Conservation (phyloP, 108 stramenopile genomes). For the Bacterosira constricta region DNA sequence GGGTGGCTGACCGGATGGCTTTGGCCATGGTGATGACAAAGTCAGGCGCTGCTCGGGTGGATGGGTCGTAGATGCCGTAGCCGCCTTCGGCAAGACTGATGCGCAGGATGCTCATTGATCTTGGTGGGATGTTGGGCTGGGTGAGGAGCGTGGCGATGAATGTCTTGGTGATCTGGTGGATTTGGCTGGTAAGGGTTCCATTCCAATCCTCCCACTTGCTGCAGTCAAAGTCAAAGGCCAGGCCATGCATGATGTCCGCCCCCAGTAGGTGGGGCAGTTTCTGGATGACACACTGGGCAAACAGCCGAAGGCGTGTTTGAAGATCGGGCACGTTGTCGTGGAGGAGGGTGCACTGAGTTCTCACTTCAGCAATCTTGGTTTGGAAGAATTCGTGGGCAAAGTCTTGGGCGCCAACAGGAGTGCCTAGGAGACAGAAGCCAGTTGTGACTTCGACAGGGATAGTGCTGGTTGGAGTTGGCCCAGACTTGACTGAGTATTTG, state of each 20-base stretch:
- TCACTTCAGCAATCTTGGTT: background rate
- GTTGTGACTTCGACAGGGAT: too few relatives aligned
- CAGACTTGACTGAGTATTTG: too few relatives aligned
- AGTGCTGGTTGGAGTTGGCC: too few relatives aligned
- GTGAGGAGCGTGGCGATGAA: background rate
- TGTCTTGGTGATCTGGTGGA: background rate
- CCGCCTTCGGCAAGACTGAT: too few relatives aligned
- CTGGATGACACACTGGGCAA: conserved; percentile 12
- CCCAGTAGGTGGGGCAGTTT: conserved; percentile 15
- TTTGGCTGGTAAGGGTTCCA: background rate
- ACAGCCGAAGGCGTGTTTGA: conserved; percentile 16
- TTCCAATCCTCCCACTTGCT: conserved; percentile 16
- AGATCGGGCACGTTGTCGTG: background rate
- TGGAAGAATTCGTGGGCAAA: background rate
- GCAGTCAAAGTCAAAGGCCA: background rate
- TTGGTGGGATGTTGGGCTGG: too few relatives aligned
- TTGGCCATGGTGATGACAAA: too few relatives aligned
- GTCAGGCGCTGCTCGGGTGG: too few relatives aligned
- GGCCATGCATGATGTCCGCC: conserved; percentile 14
- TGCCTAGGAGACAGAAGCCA: conserved; percentile 13
- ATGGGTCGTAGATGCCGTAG: too few relatives aligned
- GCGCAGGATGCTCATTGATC: too few relatives aligned
- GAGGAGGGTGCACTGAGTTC: background rate
- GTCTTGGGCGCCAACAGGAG: background rate
- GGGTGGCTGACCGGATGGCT: too few relatives aligned